Evolutionary conservation across 2,329 filamentous ascomycete genomes (phyloP), one percentile per base, ranked within the genome.

Genomic region (Cladosporium sp.): DNA sequence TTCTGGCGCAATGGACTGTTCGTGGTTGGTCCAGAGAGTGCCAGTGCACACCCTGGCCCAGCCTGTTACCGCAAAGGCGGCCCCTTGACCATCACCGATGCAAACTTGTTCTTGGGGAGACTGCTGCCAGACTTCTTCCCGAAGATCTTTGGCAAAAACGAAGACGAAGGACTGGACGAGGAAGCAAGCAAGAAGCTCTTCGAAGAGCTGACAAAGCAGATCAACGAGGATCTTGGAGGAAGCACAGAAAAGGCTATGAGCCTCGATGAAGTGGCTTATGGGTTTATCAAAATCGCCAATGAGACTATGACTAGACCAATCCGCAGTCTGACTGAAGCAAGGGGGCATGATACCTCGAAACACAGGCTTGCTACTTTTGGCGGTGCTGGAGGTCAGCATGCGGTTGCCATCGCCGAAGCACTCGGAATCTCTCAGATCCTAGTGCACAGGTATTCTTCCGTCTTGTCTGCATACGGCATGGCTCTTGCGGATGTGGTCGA

Each of bases 311-410:
- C 89, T 2, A 80, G 92, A 37, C 92, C 92, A 0, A 97, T 97
- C 62, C 83, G 92, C 35, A 93, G 90, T 32, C 82, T 96, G 63
- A 97, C 92, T 0, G 92, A 97, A 72, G 92, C 92, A 25, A 91
- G 94, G 72, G 92, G 92, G 0, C 91, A 95, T 63, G 91, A 96
- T 70, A 94, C 91, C 0, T 91, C 89, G 1, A 90, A 90, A 64
- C 92, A 97, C 71, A 81, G 91, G n/a, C 80, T 97, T 36, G 91
- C 92, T 0, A 95, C 91, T 0, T 97, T 97, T 73, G 92, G 92
- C 42, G 92, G 92, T 57, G 92, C 92, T 0, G 92, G 92, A 49
- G 91, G 91, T 0, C 91, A 96, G 70, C 91, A 96, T 67, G 91
- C 91, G 1, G 89, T 94, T n/a, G 90, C 90, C 1, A 95, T 96